These are phyloP conservation scores for Cladorrhinum sp. DNA, from an alignment of 2,329 filamentous ascomycete species.

Conservation along the genomic window DNA sequence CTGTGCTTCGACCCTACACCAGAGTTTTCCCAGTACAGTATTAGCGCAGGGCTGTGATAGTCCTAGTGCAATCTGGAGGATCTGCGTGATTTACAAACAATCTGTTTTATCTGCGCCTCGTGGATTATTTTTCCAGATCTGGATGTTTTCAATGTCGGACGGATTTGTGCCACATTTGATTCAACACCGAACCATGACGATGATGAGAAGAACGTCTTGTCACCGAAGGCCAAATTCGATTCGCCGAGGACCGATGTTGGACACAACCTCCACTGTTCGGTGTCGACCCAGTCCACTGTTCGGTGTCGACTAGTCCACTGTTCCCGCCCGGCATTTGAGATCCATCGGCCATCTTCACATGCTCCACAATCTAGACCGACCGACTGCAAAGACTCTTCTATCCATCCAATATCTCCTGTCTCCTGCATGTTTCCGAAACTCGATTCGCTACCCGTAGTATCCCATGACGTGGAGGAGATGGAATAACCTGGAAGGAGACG, in stretches of 20 bases:
- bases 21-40: slow-evolving; percentile 1
- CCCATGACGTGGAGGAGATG: background rate
- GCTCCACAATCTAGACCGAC: background rate
- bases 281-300: background rate
- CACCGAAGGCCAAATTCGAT: background rate
- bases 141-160: background rate
- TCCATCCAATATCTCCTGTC: background rate
- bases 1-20: slow-evolving; percentile 8
- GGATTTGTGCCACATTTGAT: background rate
- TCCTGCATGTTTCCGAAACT: background rate
- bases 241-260: background rate
- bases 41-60: slow-evolving; percentile 21
- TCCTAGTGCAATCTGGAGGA: slow-evolving; percentile 7
- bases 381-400: background rate
- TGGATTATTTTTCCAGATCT: slow-evolving; percentile 12
- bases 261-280: background rate
- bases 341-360: background rate
- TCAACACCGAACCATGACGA: background rate
- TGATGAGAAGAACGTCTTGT: background rate
- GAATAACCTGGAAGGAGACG: background rate
- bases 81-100: slow-evolving; percentile 14
- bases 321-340: background rate
- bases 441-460: background rate
- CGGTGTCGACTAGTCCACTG: background rate
- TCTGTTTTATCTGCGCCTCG: slow-evolving; percentile 6